Evolutionary conservation across 306 rosid species (phyloP), one percentile per base, ranked within the genome.

Genomic region (Cicer chorassanicum): DNA sequence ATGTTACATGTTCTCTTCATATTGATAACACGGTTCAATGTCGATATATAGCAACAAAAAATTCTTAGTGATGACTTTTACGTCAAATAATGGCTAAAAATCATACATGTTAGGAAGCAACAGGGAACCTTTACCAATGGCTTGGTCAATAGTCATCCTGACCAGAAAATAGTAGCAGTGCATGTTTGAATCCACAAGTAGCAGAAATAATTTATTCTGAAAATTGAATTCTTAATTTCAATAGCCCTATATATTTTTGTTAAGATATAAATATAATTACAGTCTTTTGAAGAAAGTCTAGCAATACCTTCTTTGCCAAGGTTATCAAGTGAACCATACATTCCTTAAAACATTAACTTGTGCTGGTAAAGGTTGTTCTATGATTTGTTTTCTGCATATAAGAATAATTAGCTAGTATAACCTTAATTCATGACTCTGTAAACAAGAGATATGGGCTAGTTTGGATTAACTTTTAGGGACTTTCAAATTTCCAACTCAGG

Each of bases 61-160:
- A 19, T 13, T 64, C 15, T 56, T 6, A 54, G 3, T 45, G 53
- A 14, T 21, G 44, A 59, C 19, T 45, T 77, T 4, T 43, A 11
- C 46, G 50, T 24, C 60, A 61, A 61, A 60, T 45, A 65, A 24
- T 41, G 11, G n/a, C 21, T 13, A 39, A 14, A 40, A 39, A 45
- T 45, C 34, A 19, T 19, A 69, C 5, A 40, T 60, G 34, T 69
- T 69, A 45, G 61, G 70, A 45, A 15, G 42, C 53, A 29, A 34
- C 69, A 46, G 1, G 29, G 75, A 18, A 77, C 53, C 74, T 57
- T 40, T 48, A 38, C 21, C 70, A 59, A 55, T 69, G 18, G 46
- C 12, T 42, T 34, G 53, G 61, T 78, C 46, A 43, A 16, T 67
- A 14, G 19, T 67, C 59, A 55, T 57, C 40, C 1, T 50, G 79